A percentile compares a stretch with the other conserved stretches of the same genome.
Evolutionary conservation across 768 basidiomycete species (phyloP).

Genomic region (Leccinum sublutescens): DNA sequence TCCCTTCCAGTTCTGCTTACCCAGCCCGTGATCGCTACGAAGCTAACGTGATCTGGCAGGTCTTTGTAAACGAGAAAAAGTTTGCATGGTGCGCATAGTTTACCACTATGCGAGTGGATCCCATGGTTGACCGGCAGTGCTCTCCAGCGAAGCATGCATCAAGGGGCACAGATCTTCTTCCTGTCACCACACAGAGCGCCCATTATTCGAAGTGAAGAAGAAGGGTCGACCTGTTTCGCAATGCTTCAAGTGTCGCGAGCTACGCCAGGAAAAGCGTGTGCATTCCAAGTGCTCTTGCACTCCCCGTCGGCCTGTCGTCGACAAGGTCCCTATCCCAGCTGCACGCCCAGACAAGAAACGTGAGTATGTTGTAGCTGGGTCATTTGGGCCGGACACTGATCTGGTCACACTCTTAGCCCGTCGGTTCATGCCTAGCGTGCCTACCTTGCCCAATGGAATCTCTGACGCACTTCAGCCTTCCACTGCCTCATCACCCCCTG

Average conservation of each 20-base stretch:
- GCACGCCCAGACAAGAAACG: slow-evolving; percentile 34
- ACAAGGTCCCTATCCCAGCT: slow-evolving; percentile 34
- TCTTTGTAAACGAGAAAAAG: slow-evolving; percentile 72
- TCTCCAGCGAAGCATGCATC: slow-evolving; percentile 80
- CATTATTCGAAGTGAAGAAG: slow-evolving; percentile 91
- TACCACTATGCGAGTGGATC: not conserved
- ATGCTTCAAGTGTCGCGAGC: slow-evolving; percentile 79
- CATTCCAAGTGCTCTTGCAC: slow-evolving; percentile 82
- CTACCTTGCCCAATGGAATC: slow-evolving; percentile 73
- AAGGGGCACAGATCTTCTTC: slow-evolving; percentile 92
- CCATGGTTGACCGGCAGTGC: slow-evolving; percentile 11
- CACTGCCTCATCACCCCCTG: slow-evolving; percentile 31
- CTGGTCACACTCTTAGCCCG: slow-evolving; percentile 43
- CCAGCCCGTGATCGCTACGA: not conserved
- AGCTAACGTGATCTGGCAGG: slow-evolving; percentile 38
- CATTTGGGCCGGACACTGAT: slow-evolving; percentile 17
- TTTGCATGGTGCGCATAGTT: slow-evolving; percentile 62
- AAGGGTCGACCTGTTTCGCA: slow-evolving; percentile 92
- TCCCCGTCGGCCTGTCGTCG: slow-evolving; percentile 32
- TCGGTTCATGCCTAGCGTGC: slow-evolving; percentile 68
- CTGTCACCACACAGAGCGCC: slow-evolving; percentile 83
- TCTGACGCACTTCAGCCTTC: slow-evolving; percentile 47
- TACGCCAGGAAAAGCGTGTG: slow-evolving; percentile 74
- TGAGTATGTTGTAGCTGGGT: slow-evolving; percentile 13
- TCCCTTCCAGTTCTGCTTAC: not conserved